Conservation (phyloP, 768 basidiomycete genomes). For the Lentinula lateritia region DNA sequence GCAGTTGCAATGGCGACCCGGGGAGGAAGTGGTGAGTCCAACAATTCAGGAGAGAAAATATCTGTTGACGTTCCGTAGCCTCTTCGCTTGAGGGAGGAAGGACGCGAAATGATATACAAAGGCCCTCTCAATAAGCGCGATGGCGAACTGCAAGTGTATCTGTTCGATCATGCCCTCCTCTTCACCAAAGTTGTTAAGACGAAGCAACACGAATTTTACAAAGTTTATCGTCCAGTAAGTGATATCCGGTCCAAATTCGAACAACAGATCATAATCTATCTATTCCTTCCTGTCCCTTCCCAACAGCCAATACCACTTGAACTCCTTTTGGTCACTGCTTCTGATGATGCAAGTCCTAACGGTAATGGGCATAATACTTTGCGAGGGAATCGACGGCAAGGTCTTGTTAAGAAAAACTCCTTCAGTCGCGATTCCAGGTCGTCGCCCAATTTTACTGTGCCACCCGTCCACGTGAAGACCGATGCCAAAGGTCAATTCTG, state of each 20-base stretch:
- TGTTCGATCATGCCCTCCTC: slow-evolving; percentile 94
- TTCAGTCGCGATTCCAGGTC: slow-evolving; percentile 32
- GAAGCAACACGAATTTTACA: slow-evolving; percentile 86
- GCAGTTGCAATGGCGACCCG: slow-evolving; percentile 84
- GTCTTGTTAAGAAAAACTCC: slow-evolving; percentile 39
- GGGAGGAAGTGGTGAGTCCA: slow-evolving; percentile 77
- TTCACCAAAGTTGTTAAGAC: slow-evolving; percentile 84
- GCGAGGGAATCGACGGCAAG: slow-evolving; percentile 34
- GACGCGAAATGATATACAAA: slow-evolving; percentile 88
- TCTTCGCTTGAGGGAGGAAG: slow-evolving; percentile 79
- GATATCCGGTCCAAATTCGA: not conserved
- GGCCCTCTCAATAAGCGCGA: slow-evolving; percentile 85
- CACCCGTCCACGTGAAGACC: slow-evolving; percentile 48
- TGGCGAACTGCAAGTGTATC: slow-evolving; percentile 87
- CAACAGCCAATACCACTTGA: slow-evolving; percentile 91
- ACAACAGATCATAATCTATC: not conserved
- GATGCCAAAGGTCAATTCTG: slow-evolving; percentile 81
- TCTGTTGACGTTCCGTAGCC: slow-evolving; percentile 43
- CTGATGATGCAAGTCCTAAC: slow-evolving; percentile 50
- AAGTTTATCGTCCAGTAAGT: slow-evolving; percentile 88
- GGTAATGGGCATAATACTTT: slow-evolving; percentile 26
- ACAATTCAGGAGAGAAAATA: not conserved
- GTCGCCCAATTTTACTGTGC: slow-evolving; percentile 24
- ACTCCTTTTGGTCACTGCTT: slow-evolving; percentile 75
- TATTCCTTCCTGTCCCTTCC: not conserved